Evolutionary conservation across 257 asterid genomes (phyloP), one percentile per base, ranked within the genome.

Genomic region (Solanum microdontum): DNA sequence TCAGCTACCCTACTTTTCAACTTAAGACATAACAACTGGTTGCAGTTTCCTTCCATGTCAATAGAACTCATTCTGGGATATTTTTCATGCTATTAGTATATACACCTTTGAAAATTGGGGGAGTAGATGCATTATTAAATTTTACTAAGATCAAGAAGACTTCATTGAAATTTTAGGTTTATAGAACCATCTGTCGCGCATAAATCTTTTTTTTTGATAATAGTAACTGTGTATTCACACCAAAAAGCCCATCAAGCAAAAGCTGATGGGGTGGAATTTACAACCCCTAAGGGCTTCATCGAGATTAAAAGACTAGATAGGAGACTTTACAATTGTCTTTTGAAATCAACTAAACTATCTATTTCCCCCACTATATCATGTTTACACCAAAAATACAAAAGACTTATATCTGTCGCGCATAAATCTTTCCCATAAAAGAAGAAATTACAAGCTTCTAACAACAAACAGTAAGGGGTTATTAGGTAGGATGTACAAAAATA

Each of bases 1-100:
- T 68, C 84, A 75, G 86, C 79, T 88, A 83, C 79, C 73, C 5
- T 69, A 82, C 84, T 79, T 79, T 45, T 45, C 84, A 79, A 43
- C 66, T 26, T 26, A 13, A 58, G 66, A 4, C 64, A 26, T 26
- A 26, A 45, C 26, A 79, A 2, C 39, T 79, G 84, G 84, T 77
- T 40, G 84, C 84, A 40, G 37, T 40, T 24, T 43, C 37, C 84
- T 79, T 79, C 64, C 24, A 79, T 79, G 24, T 45, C 66, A 45
- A 79, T 79, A 79, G 66, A 79, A 79, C 39, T 26, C 84, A 40
- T 15, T 79, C 26, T 75, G 32, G 24, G 60, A 79, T 45, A 45
- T 15, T 26, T 24, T 26, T 26, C 84, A 79, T 79, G 66, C 26
- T 43, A 79, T 45, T 43, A 43, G 24, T 28, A 45, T 36, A 79